Percentiles rank a stretch among this genome's conserved stretches.
These are phyloP conservation scores for Mycena floridula DNA, from an alignment of 768 basidiomycete genomes.

Conservation along the genomic window DNA sequence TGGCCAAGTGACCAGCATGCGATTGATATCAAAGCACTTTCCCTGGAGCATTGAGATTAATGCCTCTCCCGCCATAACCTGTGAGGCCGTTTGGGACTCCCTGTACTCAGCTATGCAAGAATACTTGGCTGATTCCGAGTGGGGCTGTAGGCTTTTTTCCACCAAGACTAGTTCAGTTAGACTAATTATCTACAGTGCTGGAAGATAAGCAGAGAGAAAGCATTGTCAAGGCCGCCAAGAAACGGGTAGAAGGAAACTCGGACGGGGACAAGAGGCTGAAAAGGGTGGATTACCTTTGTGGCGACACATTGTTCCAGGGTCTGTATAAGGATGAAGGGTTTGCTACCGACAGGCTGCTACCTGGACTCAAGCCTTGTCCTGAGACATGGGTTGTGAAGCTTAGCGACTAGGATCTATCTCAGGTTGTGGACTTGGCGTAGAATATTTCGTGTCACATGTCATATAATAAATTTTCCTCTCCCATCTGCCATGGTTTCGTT, in stretches of 20 bases:
- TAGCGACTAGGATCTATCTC: constrained; percentile 11
- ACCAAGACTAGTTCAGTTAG: no score
- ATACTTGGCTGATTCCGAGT: constrained; percentile 58
- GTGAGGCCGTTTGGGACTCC: constrained; percentile 49
- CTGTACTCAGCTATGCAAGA: constrained; percentile 45
- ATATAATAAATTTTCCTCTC: no score
- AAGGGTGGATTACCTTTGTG: constrained; percentile 63
- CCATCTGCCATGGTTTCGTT: constrained; percentile 59
- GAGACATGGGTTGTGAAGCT: constrained; percentile 62
- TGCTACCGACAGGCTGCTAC: constrained; percentile 42
- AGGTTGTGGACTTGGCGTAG: no score
- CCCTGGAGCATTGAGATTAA: constrained; percentile 62
- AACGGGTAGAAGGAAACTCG: constrained; percentile 31
- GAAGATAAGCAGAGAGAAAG: constrained; percentile 36
- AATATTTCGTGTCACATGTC: no score
- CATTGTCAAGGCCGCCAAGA: constrained; percentile 47
- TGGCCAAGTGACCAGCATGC: constrained; percentile 32
- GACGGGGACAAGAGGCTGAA: constrained; percentile 32
- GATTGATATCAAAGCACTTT: constrained; percentile 54
- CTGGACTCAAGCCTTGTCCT: constrained; percentile 29
- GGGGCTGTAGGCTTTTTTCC: no score
- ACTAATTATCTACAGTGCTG: no score
- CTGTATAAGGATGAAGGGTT: constrained; percentile 56
- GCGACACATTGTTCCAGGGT: constrained; percentile 52
- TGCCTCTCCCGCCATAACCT: constrained; percentile 34